Conservation (phyloP, 495 filamentous ascomycete species). For the Aspergillus asperescens region DNA sequence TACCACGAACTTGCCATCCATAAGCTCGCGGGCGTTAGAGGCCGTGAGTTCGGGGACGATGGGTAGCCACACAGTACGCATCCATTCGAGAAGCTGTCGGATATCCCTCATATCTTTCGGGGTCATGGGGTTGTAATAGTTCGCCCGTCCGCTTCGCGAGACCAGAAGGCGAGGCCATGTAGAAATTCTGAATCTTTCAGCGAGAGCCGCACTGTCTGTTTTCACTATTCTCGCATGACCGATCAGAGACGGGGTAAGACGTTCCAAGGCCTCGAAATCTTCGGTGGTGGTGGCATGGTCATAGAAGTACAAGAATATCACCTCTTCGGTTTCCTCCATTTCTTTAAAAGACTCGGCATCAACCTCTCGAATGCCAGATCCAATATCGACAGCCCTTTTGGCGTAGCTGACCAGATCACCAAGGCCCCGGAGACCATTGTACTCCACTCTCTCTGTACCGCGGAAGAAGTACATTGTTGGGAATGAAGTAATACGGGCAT, state of each 20-base stretch:
- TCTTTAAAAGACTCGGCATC: constrained; percentile 70
- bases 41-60: constrained; percentile 93
- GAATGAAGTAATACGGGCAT: constrained; percentile 69
- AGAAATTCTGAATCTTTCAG: constrained; percentile 82
- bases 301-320: constrained; percentile 95
- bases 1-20: constrained; percentile 89
- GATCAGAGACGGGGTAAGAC: constrained; percentile 76
- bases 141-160: constrained; percentile 79
- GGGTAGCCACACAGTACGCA: constrained; percentile 94
- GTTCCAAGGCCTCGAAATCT: constrained; percentile 84
- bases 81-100: constrained; percentile 77
- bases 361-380: constrained; percentile 73
- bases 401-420: constrained; percentile 85
- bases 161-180: constrained; percentile 92
- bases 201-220: constrained; percentile 66
- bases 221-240: constrained; percentile 90
- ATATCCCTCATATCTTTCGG: constrained; percentile 89
- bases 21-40: constrained; percentile 86
- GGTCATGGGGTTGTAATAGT: constrained; percentile 76
- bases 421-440: constrained; percentile 84
- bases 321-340: constrained; percentile 87
- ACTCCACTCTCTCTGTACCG: constrained; percentile 86
- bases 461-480: constrained; percentile 92
- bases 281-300: constrained; percentile 89
- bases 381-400: constrained; percentile 75